Evolutionary conservation across 331 rosid species (phyloP).

Genomic region (Saraca asoca): DNA sequence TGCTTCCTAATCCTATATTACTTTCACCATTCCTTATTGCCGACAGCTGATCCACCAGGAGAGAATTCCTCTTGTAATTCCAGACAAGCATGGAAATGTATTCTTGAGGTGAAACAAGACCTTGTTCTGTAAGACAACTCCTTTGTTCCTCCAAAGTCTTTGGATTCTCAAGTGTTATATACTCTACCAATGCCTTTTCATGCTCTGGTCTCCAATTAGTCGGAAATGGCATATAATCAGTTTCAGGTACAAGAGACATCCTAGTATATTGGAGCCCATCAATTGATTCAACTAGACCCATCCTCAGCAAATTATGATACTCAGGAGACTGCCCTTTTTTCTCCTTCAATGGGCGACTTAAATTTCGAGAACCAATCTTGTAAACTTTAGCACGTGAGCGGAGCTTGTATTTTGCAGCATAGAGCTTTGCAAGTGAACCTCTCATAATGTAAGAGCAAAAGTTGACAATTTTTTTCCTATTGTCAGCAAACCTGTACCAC

Average conservation of each 20-base stretch:
- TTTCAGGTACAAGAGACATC: slow-evolving; percentile 88
- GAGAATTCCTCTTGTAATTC: slow-evolving; percentile 82
- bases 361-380: slow-evolving; percentile 83
- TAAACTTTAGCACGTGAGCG: slow-evolving; percentile 92
- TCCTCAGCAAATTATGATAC: slow-evolving; percentile 86
- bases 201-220: slow-evolving; percentile 87
- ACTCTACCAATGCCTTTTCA: slow-evolving; percentile 84
- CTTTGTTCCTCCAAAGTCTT: slow-evolving; percentile 72
- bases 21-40: slow-evolving; percentile 35
- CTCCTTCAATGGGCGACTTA: slow-evolving; percentile 92
- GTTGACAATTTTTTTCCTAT: slow-evolving; percentile 82
- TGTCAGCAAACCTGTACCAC: slow-evolving; percentile 95
- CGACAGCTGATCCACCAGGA: slow-evolving; percentile 57
- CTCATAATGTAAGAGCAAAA: slow-evolving; percentile 85
- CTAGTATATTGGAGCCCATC: slow-evolving; percentile 93
- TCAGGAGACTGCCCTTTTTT: slow-evolving; percentile 92
- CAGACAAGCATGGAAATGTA: slow-evolving; percentile 95
- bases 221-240: slow-evolving; percentile 87
- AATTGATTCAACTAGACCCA: slow-evolving; percentile 95
- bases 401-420: slow-evolving; percentile 96
- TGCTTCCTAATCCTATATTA: slow-evolving; percentile 27
- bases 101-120: slow-evolving; percentile 91
- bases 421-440: slow-evolving; percentile 94
- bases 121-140: slow-evolving; percentile 63
- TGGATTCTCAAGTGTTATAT: slow-evolving; percentile 76